These are phyloP conservation scores for Planoprotostelium fungivorum DNA, from an alignment of 78 protist genomes.

Conservation along the genomic window DNA sequence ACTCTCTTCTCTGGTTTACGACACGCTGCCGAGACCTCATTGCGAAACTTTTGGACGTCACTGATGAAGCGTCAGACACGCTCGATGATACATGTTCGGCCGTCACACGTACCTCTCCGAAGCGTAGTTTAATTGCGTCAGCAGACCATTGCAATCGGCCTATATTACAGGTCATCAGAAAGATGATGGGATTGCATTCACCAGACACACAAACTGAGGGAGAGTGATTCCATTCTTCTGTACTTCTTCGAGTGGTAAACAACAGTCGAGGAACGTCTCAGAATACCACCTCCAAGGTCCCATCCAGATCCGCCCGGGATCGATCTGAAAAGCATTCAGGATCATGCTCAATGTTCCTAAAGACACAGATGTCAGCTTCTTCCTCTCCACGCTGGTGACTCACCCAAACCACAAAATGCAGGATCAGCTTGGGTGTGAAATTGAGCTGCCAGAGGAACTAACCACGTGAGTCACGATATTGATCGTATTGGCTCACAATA, in stretches of 20 bases:
- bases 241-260: slow-evolving; percentile 9
- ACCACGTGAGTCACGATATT: neutral
- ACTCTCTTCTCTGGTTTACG: neutral
- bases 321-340: slow-evolving; percentile 58
- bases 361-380: neutral
- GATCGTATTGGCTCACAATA: neutral
- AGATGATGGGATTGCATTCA: neutral
- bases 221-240: slow-evolving; percentile 13
- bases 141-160: slow-evolving; percentile 7
- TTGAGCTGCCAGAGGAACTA: slow-evolving; percentile 6
- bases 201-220: slow-evolving; percentile 8
- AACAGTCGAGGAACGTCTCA: slow-evolving; percentile 68
- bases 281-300: slow-evolving; percentile 75
- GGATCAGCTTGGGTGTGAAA: slow-evolving; percentile 26
- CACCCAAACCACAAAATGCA: slow-evolving; percentile 60
- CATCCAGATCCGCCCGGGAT: slow-evolving; percentile 53
- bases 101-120: neutral
- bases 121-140: neutral
- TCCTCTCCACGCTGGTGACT: neutral
- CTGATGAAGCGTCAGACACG: neutral
- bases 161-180: neutral
- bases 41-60: slow-evolving; percentile 12
- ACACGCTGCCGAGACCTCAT: neutral
- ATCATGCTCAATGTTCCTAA: slow-evolving; percentile 34
- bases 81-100: neutral